Percentiles rank a stretch among this genome's conserved stretches.
phyloP scores from a whole-genome alignment of 768 basidiomycete species.

The Leccinum sublutescens region DNA sequence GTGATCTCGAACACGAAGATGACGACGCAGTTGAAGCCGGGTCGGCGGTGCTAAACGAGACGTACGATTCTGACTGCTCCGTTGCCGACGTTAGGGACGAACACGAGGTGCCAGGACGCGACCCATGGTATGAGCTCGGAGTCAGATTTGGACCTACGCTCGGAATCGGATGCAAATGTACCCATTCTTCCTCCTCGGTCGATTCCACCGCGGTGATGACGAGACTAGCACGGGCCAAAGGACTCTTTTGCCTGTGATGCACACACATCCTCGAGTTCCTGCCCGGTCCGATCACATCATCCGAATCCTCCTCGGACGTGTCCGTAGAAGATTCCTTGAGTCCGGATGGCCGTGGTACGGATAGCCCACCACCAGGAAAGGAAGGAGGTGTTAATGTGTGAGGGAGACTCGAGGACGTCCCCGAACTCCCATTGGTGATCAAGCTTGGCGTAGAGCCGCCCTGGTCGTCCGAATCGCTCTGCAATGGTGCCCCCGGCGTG shows the following conservation, averaged over 20 bases:
- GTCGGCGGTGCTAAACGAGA: constrained; percentile 19
- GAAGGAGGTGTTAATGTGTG: constrained; percentile 5
- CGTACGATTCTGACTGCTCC: constrained; percentile 21
- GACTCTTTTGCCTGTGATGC: constrained; percentile 9
- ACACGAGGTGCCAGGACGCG: constrained; percentile 21
- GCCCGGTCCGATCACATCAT: neutral
- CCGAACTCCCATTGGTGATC: constrained; percentile 18
- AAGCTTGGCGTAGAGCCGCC: constrained; percentile 24
- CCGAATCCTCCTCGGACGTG: constrained; percentile 19
- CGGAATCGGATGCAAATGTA: neutral
- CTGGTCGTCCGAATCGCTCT: neutral
- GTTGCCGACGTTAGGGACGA: constrained; percentile 24
- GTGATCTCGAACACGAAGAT: constrained; percentile 15
- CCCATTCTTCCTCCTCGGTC: constrained; percentile 10
- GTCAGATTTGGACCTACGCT: neutral
- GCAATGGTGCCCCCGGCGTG: neutral
- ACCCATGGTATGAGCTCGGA: neutral
- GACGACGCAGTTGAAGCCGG: constrained; percentile 16
- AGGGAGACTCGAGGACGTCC: constrained; percentile 16
- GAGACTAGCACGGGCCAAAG: neutral
- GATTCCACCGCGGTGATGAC: neutral
- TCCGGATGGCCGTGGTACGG: constrained; percentile 16
- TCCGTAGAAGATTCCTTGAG: constrained; percentile 23
- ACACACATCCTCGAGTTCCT: neutral
- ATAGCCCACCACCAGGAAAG: constrained; percentile 12